A percentile compares a stretch with the other conserved stretches of the same genome.
These are phyloP conservation scores for Vigna radiata DNA, from an alignment of 306 rosid genomes.

Conservation along the genomic window DNA sequence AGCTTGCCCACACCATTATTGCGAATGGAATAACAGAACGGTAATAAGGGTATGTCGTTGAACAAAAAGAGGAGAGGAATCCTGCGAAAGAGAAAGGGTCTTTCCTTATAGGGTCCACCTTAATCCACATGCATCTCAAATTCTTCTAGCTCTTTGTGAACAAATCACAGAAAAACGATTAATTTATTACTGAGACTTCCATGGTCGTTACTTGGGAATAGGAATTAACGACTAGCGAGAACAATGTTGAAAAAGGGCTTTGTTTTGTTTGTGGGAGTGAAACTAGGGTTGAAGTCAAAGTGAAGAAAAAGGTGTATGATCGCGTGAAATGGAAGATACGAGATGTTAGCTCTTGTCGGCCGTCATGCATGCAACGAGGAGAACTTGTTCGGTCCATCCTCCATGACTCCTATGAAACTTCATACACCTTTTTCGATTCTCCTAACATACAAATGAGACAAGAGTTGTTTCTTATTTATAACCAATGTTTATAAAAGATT, in stretches of 20 bases:
- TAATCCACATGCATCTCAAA: conserved; percentile 46
- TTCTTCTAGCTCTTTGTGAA: not conserved
- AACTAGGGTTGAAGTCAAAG: not conserved
- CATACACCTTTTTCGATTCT: conserved; percentile 2
- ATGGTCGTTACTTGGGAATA: conserved; percentile 49
- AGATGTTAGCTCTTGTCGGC: conserved; percentile 72
- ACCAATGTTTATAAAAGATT: too few relatives aligned
- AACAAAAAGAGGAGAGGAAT: conserved; percentile 46
- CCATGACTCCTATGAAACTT: conserved; percentile 14
- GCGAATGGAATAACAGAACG: conserved; percentile 14
- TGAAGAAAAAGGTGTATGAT: conserved; percentile 49
- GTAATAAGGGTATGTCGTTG: conserved; percentile 24
- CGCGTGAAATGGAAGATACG: conserved; percentile 67
- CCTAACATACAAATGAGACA: not conserved
- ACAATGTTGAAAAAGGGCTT: conserved; percentile 33
- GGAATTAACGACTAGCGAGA: conserved; percentile 22
- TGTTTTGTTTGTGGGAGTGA: conserved; percentile 12
- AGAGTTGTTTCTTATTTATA: too few relatives aligned
- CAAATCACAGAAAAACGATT: conserved; percentile 6
- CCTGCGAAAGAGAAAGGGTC: conserved; percentile 18
- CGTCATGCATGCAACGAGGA: conserved; percentile 68
- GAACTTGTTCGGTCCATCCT: conserved; percentile 31
- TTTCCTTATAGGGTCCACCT: conserved; percentile 46
- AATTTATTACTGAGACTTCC: not conserved
- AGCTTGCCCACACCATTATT: conserved; percentile 49